phyloP scores from a whole-genome alignment of 2,329 filamentous ascomycete genomes.

The Dothiorella sarmentorum region DNA sequence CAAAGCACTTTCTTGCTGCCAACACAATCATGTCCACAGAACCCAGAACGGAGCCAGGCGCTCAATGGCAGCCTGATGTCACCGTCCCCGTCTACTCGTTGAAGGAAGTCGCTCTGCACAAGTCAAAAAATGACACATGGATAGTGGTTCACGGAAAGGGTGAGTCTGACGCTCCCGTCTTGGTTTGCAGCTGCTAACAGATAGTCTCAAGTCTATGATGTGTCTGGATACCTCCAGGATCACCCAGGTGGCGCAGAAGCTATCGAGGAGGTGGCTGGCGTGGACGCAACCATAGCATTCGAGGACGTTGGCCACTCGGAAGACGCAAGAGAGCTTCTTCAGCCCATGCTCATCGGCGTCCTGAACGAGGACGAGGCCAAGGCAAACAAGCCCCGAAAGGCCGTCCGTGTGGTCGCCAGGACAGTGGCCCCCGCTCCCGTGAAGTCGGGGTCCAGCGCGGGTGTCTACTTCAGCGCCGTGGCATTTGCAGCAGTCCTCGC shows the following conservation, averaged over 20 bases:
- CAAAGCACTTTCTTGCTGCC: background rate
- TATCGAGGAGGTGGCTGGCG: conserved; percentile 40
- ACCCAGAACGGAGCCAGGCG: conserved; percentile 21
- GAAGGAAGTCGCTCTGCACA: conserved; percentile 51
- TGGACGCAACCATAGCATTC: conserved; percentile 42
- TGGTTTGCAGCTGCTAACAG: background rate
- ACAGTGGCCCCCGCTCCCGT: background rate
- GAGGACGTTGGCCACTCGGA: conserved; percentile 47
- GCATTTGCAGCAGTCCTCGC: background rate
- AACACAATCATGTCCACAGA: background rate
- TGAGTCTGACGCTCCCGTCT: background rate
- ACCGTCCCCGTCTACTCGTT: conserved; percentile 29
- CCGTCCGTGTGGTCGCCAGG: conserved; percentile 17
- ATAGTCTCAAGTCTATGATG: conserved; percentile 52
- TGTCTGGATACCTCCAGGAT: conserved; percentile 56
- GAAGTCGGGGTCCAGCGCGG: background rate
- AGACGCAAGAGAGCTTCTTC: conserved; percentile 43
- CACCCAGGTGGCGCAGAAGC: conserved; percentile 50
- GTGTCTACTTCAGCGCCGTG: background rate
- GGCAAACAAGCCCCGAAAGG: conserved; percentile 20
- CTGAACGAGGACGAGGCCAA: conserved; percentile 24
- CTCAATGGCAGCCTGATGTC: conserved; percentile 22
- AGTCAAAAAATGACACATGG: conserved; percentile 49
- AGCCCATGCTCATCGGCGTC: conserved; percentile 36
- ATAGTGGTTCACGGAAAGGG: conserved; percentile 54